Conservation (phyloP, 2,329 filamentous ascomycete species). For the Alternaria incomplexa region DNA sequence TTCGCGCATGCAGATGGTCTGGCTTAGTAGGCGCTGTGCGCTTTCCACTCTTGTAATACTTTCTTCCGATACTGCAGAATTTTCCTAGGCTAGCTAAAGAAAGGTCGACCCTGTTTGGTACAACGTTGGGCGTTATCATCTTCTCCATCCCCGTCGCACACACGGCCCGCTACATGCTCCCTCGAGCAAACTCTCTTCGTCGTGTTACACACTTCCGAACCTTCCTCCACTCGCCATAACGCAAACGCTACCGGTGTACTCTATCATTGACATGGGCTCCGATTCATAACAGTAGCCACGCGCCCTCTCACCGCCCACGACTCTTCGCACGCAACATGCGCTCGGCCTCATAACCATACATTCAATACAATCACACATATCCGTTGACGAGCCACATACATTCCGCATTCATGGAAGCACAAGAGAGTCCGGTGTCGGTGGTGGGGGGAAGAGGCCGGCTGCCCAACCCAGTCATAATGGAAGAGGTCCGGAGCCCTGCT, state of each 20-base stretch:
- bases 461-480: slow-evolving; percentile 23
- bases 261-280: slow-evolving; percentile 22
- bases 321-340: slow-evolving; percentile 33
- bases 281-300: slow-evolving; percentile 27
- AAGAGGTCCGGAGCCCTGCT: slow-evolving; percentile 21
- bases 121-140: slow-evolving; percentile 33
- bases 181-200: slow-evolving; percentile 23
- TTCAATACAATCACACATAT: slow-evolving; percentile 10
- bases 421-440: slow-evolving; percentile 38
- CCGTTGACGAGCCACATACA: slow-evolving; percentile 3
- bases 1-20: slow-evolving; percentile 13
- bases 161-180: slow-evolving; percentile 25
- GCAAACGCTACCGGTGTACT: slow-evolving; percentile 7
- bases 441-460: slow-evolving; percentile 39
- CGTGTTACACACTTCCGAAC: slow-evolving; percentile 24
- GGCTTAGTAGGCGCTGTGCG: slow-evolving; percentile 19
- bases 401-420: slow-evolving; percentile 36
- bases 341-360: slow-evolving; percentile 21
- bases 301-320: slow-evolving; percentile 40
- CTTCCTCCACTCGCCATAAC: slow-evolving; percentile 17
- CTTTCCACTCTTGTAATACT: slow-evolving; percentile 23
- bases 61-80: slow-evolving; percentile 26
- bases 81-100: slow-evolving; percentile 37
- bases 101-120: slow-evolving; percentile 27
- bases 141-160: slow-evolving; percentile 30